phyloP scores from a whole-genome alignment of 1,284 basidiomycete genomes.

The Clitocybe nebularis region DNA sequence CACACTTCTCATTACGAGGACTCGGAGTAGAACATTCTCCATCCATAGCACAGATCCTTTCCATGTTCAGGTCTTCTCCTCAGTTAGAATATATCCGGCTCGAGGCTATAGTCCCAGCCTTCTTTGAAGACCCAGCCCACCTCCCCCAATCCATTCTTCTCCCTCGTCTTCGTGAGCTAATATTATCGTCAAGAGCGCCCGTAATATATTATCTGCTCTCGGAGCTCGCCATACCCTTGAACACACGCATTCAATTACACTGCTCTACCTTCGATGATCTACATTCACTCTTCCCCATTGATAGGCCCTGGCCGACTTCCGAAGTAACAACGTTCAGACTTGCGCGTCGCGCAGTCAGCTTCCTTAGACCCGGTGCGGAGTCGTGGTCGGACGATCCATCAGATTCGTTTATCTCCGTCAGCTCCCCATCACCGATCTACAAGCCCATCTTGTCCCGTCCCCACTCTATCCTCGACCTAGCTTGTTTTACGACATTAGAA shows the following conservation, averaged over 20 bases:
- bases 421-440: slow-evolving; percentile 20
- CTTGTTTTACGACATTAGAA: slow-evolving; percentile 24
- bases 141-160: slow-evolving; percentile 16
- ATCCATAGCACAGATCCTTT: slow-evolving; percentile 23
- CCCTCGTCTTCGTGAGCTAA: slow-evolving; percentile 21
- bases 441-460: slow-evolving; percentile 20
- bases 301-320: slow-evolving; percentile 6
- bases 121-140: background rate
- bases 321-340: slow-evolving; percentile 15
- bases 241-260: slow-evolving; percentile 24
- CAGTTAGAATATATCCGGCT: slow-evolving; percentile 25
- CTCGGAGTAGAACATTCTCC: slow-evolving; percentile 25
- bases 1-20: slow-evolving; percentile 28
- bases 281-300: slow-evolving; percentile 18
- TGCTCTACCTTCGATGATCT: slow-evolving; percentile 21
- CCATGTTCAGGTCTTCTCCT: slow-evolving; percentile 26
- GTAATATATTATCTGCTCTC: slow-evolving; percentile 23
- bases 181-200: slow-evolving; percentile 20
- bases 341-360: slow-evolving; percentile 19
- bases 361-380: slow-evolving; percentile 16
- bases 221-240: slow-evolving; percentile 17
- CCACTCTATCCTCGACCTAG: slow-evolving; percentile 20
- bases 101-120: slow-evolving; percentile 20
- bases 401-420: slow-evolving; percentile 20
- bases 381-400: slow-evolving; percentile 19